phyloP scores from a whole-genome alignment of 257 asterid genomes.

The Cinchona pubescens region DNA sequence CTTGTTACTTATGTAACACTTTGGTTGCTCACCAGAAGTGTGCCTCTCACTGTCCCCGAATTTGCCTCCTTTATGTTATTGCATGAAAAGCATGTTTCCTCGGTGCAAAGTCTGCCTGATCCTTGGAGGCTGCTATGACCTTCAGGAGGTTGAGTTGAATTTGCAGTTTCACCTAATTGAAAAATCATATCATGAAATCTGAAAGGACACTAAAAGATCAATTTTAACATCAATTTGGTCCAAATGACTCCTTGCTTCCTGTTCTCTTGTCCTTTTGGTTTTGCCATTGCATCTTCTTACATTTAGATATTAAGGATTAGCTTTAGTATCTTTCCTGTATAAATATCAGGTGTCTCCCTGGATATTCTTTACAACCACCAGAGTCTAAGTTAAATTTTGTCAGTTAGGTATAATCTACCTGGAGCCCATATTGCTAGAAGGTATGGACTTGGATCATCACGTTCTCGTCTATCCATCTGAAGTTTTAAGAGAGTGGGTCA shows the following conservation, averaged over 20 bases:
- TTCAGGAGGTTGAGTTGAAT: slow-evolving; percentile 71
- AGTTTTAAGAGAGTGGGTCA: slow-evolving; percentile 27
- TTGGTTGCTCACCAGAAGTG: slow-evolving; percentile 78
- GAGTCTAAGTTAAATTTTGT: not conserved
- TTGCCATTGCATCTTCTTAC: not conserved
- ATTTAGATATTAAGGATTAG: not conserved
- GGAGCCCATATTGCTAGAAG: slow-evolving; percentile 98
- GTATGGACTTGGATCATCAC: slow-evolving; percentile 95
- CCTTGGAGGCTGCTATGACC: slow-evolving; percentile 45
- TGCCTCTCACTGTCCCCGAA: slow-evolving; percentile 80
- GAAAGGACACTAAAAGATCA: not conserved
- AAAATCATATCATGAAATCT: not conserved
- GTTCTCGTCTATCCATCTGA: slow-evolving; percentile 87
- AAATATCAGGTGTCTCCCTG: not conserved
- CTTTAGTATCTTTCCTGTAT: not conserved
- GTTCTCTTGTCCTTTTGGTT: not conserved
- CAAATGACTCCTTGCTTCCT: not conserved
- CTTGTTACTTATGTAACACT: not conserved
- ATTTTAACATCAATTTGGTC: not conserved
- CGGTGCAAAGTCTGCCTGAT: slow-evolving; percentile 52
- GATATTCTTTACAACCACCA: not conserved
- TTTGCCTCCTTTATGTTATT: slow-evolving; percentile 62
- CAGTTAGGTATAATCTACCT: slow-evolving; percentile 40
- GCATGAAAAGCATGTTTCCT: slow-evolving; percentile 62
- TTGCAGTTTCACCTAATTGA: slow-evolving; percentile 74